phyloP scores from a whole-genome alignment of 2,329 filamentous ascomycete species.

The Phyllosticta paracitricarpa region DNA sequence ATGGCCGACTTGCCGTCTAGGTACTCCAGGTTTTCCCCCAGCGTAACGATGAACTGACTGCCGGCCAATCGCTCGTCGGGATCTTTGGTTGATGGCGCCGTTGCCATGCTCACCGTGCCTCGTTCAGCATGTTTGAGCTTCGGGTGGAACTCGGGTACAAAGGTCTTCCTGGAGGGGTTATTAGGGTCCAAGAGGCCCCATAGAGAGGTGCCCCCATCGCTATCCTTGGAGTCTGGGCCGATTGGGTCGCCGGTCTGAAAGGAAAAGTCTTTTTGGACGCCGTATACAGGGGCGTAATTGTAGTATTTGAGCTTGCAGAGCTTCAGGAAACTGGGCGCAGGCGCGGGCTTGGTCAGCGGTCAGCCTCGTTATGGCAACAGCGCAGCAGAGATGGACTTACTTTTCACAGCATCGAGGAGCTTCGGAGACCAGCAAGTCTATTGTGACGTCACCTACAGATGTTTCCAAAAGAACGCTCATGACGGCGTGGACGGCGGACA shows the following conservation, averaged over 20 bases:
- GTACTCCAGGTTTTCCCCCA: constrained; percentile 82
- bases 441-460: constrained; percentile 84
- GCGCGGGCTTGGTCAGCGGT: constrained; percentile 43
- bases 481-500: constrained; percentile 7
- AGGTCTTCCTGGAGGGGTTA: constrained; percentile 58
- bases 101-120: constrained; percentile 97
- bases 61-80: constrained; percentile 73
- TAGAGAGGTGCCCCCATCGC: constrained; percentile 87
- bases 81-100: constrained; percentile 63
- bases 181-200: constrained; percentile 68
- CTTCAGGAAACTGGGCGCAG: constrained; percentile 71
- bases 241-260: constrained; percentile 94
- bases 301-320: constrained; percentile 99
- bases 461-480: constrained; percentile 97
- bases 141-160: constrained; percentile 72
- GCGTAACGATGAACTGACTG: constrained; percentile 88
- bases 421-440: constrained; percentile 82
- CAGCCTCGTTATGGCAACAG: constrained; percentile 36
- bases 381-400: constrained; percentile 45
- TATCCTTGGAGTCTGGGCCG: constrained; percentile 71
- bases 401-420: constrained; percentile 91
- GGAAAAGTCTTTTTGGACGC: constrained; percentile 87
- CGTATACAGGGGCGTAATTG: constrained; percentile 90
- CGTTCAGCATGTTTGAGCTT: constrained; percentile 83
- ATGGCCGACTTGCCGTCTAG: constrained; percentile 89